These are phyloP conservation scores for Corrigiola litoralis DNA, from an alignment of 179 eudicot genomes.

Conservation along the genomic window DNA sequence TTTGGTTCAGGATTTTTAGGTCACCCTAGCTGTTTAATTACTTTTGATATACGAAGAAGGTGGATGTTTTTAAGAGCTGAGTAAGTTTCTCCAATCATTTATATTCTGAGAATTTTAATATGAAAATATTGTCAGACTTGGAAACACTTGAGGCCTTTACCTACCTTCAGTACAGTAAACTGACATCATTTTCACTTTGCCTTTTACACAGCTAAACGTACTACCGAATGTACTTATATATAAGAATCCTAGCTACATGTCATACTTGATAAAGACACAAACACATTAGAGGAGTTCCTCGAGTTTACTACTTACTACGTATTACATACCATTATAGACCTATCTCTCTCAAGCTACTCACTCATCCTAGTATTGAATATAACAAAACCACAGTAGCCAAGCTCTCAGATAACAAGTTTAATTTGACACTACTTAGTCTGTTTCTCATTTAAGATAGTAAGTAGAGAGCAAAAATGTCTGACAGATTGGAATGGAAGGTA, in stretches of 20 bases:
- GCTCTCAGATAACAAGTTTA: neutral
- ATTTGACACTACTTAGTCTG: neutral
- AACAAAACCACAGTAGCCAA: neutral
- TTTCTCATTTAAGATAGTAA: neutral
- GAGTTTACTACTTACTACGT: neutral
- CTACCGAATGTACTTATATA: conserved; percentile 18
- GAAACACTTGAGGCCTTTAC: conserved; percentile 12
- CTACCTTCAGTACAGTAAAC: conserved; percentile 8
- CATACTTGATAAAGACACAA: conserved; percentile 5
- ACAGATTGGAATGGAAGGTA: conserved; percentile 62
- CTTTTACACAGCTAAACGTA: conserved; percentile 12
- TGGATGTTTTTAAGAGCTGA: neutral
- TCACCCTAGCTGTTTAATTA: conserved; percentile 13
- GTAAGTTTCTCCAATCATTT: neutral
- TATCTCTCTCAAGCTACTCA: neutral
- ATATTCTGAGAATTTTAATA: neutral
- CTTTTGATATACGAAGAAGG: neutral
- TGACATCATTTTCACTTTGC: neutral
- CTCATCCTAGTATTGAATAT: too few relatives aligned
- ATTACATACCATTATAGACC: too few relatives aligned
- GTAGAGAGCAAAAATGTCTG: conserved; percentile 17
- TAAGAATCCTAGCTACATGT: neutral
- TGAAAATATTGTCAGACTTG: neutral
- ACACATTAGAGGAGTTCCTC: neutral
- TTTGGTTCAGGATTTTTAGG: conserved; percentile 19